These are phyloP conservation scores for Yamadazyma paraphyllophila DNA, from an alignment of 805 yeast genomes.

Conservation along the genomic window DNA sequence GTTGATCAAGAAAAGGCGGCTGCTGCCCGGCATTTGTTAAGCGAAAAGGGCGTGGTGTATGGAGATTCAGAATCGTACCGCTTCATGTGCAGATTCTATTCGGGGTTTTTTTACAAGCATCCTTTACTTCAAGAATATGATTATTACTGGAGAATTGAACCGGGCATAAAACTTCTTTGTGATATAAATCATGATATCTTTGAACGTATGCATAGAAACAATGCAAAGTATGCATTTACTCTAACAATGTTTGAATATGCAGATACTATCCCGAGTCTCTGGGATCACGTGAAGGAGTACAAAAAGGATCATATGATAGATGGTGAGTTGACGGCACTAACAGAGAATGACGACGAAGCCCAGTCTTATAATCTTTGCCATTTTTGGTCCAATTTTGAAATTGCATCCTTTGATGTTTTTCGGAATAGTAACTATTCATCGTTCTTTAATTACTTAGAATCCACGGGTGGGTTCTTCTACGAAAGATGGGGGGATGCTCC, in stretches of 20 bases:
- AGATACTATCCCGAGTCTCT: constrained; percentile 60
- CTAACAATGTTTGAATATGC: constrained; percentile 62
- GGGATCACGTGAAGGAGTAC: constrained; percentile 54
- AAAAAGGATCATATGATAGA: constrained; percentile 11
- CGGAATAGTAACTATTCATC: constrained; percentile 54
- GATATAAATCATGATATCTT: constrained; percentile 65
- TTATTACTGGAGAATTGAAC: constrained; percentile 79
- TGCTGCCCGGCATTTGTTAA: constrained; percentile 1
- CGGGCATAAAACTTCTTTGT: constrained; percentile 60
- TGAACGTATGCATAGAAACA: constrained; percentile 50
- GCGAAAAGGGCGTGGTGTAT: constrained; percentile 42
- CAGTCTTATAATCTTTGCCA: constrained; percentile 72
- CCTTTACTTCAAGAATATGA: constrained; percentile 56
- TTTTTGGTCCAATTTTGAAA: constrained; percentile 79
- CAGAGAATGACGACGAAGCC: constrained; percentile 22
- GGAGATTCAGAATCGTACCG: constrained; percentile 63
- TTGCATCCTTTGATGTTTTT: constrained; percentile 71
- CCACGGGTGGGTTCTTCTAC: constrained; percentile 74
- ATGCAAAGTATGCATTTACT: constrained; percentile 66
- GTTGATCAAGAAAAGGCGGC: constrained; percentile 43
- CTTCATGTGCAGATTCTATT: constrained; percentile 59
- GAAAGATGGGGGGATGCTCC: constrained; percentile 97
- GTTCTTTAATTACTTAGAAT: constrained; percentile 62
- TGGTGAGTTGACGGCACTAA: constrained; percentile 24
- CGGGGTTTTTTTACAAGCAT: constrained; percentile 62